Evolutionary conservation across 1,284 basidiomycete genomes (phyloP), one percentile per base, ranked within the genome.

Genomic region (Boletus sp.): DNA sequence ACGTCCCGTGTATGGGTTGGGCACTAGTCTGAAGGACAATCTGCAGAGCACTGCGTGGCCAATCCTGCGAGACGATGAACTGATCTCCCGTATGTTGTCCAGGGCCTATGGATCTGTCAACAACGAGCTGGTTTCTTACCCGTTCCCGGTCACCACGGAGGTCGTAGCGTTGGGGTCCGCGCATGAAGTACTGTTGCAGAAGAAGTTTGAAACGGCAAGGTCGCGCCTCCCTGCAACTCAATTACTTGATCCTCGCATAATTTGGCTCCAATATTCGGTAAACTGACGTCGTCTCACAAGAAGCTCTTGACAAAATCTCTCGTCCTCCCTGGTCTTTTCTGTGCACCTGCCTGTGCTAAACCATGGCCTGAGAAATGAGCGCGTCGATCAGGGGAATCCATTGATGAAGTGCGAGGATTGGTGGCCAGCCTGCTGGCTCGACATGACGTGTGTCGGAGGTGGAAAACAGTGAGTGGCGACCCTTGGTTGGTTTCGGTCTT

Each of bases 391-490:
- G 26, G 25, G 37, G 39, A 41, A 55, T 61, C 46, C 30, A 49
- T 44, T 41, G 50, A 45, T 52, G 48, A 32, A 34, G 37, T 41
- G 57, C 44, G 33, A 48, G 46, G 50, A 40, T 55, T 48, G 57
- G 39, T 41, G 45, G 32, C 13, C 38, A 33, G 34, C 22, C 41
- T 10, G 49, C 19, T 39, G 42, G 47, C 41, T 46, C 38, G 43
- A 49, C 56, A 55, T 27, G 32, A 25, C 29, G 19, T 13, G 33
- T 19, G 57, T 64, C 49, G 50, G 58, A 60, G 56, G 56, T 59
- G 58, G 58, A 54, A 65, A 60, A 57, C 41, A 27, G 25, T 32
- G 16, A 36, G 33, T 36, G 42, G 30, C 44, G 37, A 40, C 14
- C 10, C 3, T 16, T 27, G 19, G 32, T 44, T 38, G 27, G 34